These are phyloP conservation scores for Anacardium occidentale DNA, from an alignment of 345 rosid species.

Conservation along the genomic window DNA sequence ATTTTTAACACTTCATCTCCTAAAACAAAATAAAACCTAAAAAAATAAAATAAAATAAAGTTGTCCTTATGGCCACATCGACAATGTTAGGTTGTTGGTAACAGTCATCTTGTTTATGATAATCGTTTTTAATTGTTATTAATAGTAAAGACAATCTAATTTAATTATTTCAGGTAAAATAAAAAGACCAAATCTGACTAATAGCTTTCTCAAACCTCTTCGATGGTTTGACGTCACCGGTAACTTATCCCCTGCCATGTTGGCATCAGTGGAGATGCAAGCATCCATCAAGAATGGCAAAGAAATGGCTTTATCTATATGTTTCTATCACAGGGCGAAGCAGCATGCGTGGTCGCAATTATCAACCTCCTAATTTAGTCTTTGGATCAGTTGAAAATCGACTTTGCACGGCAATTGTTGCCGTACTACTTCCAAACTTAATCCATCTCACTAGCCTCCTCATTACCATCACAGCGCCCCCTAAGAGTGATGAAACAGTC, in stretches of 20 bases:
- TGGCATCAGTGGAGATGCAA: constrained; percentile 1
- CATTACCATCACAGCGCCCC: constrained; percentile 90
- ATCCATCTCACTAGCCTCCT: constrained; percentile 86
- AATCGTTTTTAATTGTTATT: no score
- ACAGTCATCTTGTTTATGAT: no score
- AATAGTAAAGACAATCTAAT: no score
- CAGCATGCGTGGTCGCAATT: background rate
- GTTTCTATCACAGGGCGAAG: background rate
- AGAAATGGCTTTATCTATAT: background rate
- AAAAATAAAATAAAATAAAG: no score
- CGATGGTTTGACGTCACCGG: no score
- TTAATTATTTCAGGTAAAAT: no score
- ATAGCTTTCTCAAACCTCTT: no score
- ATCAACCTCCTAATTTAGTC: constrained; percentile 24
- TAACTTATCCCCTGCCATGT: constrained; percentile 2
- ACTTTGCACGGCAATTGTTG: constrained; percentile 76
- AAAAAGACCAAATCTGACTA: no score
- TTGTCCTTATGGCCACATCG: no score
- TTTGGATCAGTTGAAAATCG: constrained; percentile 64
- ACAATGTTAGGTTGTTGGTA: no score
- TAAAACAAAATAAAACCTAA: no score
- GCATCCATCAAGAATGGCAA: background rate
- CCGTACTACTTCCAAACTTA: constrained; percentile 89
- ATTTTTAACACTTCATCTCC: no score
- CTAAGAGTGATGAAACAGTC: constrained; percentile 60